Evolutionary conservation across 257 asterid genomes (phyloP).

Genomic region (Euphrasia confusa): DNA sequence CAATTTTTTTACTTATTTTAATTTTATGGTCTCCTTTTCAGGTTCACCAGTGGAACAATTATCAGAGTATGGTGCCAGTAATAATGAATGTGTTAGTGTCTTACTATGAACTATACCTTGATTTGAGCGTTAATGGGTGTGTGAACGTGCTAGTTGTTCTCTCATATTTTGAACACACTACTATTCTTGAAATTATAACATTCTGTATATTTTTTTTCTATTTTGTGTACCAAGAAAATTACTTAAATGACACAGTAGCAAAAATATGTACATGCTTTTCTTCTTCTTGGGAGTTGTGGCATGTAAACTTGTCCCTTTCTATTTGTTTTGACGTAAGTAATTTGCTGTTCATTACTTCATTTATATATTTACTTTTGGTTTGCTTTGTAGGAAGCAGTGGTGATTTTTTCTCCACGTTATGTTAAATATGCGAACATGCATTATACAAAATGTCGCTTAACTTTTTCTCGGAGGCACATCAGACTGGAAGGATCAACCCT

Average conservation of each 20-base stretch:
- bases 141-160: slow-evolving; percentile 9
- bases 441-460: slow-evolving; percentile 41
- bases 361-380: slow-evolving; percentile 15
- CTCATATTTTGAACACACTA: not conserved
- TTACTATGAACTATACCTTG: slow-evolving; percentile 13
- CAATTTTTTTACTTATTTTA: slow-evolving; percentile 11
- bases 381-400: slow-evolving; percentile 51
- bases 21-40: slow-evolving; percentile 31
- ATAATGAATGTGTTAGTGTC: slow-evolving; percentile 33
- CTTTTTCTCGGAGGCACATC: slow-evolving; percentile 52
- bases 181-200: slow-evolving; percentile 7
- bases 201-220: not conserved
- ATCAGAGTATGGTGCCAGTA: slow-evolving; percentile 23
- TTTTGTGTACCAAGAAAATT: slow-evolving; percentile 3
- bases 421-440: slow-evolving; percentile 37
- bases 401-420: slow-evolving; percentile 48
- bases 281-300: not conserved
- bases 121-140: slow-evolving; percentile 6
- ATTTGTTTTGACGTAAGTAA: not conserved
- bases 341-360: slow-evolving; percentile 19
- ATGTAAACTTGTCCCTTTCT: not conserved
- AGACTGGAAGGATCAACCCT: slow-evolving; percentile 42
- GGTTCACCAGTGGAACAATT: slow-evolving; percentile 40
- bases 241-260: slow-evolving; percentile 8
- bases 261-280: slow-evolving; percentile 17